Conservation (phyloP, 2,329 filamentous ascomycete genomes). For the Plenodomus lindquistii region DNA sequence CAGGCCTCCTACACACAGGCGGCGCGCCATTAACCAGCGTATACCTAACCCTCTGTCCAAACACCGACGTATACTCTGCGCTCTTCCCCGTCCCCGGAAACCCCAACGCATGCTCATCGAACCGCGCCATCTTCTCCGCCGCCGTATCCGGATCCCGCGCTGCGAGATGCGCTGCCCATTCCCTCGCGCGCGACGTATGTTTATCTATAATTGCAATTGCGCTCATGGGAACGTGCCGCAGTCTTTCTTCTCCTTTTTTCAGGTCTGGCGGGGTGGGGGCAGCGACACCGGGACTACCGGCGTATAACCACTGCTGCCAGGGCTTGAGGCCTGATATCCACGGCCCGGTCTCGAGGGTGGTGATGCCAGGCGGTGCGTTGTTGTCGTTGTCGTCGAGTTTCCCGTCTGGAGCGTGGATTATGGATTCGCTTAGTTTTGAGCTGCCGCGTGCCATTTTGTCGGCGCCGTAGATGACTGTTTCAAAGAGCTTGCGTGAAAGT, state of each 20-base stretch:
- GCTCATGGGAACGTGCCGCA: constrained; percentile 25
- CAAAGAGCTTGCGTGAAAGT: constrained; percentile 2
- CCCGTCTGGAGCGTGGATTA: constrained; percentile 14
- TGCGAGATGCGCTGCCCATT: not conserved
- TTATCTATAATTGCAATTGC: constrained; percentile 27
- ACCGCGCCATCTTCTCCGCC: not conserved
- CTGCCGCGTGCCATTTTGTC: not conserved
- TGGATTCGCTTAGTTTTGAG: not conserved
- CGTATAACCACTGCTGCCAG: constrained; percentile 34
- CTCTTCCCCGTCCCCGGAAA: not conserved
- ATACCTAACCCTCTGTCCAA: constrained; percentile 2
- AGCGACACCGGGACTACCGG: constrained; percentile 21
- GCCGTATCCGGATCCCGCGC: not conserved
- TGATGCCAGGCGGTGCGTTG: too few relatives aligned
- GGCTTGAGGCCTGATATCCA: constrained; percentile 29
- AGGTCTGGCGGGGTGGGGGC: not conserved
- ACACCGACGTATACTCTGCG: not conserved
- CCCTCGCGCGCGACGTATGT: constrained; percentile 22
- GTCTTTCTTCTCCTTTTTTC: not conserved
- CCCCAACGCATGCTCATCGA: constrained; percentile 1
- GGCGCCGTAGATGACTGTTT: constrained; percentile 3
- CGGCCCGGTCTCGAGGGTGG: constrained; percentile 11
- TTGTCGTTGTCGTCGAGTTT: too few relatives aligned
- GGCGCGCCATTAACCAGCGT: constrained; percentile 17
- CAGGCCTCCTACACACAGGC: constrained; percentile 12